A percentile compares a stretch with the other conserved stretches of the same genome.
phyloP scores from a whole-genome alignment of 2,329 filamentous ascomycete species.

The Cordyceps tenuipes region DNA sequence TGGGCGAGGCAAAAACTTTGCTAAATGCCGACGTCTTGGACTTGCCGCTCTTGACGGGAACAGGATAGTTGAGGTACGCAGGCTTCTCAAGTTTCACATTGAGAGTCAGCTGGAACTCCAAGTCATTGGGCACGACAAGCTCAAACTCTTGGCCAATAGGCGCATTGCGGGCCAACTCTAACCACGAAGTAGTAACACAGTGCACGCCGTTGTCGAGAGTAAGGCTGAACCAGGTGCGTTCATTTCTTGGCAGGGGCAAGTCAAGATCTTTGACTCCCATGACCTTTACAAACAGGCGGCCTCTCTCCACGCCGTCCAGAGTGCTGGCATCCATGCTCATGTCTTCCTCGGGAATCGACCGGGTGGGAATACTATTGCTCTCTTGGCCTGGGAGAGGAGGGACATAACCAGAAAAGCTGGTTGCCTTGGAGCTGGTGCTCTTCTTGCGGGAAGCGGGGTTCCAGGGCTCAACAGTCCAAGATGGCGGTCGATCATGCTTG shows the following conservation, averaged over 20 bases:
- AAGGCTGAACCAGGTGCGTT: slow-evolving; percentile 88
- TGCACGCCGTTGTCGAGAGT: slow-evolving; percentile 98
- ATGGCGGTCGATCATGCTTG: slow-evolving; percentile 74
- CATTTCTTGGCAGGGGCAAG: slow-evolving; percentile 79
- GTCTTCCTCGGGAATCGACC: slow-evolving; percentile 65
- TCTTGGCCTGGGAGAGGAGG: slow-evolving; percentile 84
- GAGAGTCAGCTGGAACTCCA: slow-evolving; percentile 97
- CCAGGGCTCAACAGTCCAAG: slow-evolving; percentile 97
- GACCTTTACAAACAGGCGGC: slow-evolving; percentile 95
- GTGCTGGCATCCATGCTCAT: slow-evolving; percentile 45
- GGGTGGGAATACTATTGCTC: slow-evolving; percentile 58
- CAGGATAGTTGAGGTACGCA: slow-evolving; percentile 47
- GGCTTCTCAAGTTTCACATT: slow-evolving; percentile 91
- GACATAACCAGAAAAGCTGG: slow-evolving; percentile 47
- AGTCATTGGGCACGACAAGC: slow-evolving; percentile 88
- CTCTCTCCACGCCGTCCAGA: slow-evolving; percentile 78
- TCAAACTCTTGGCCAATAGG: slow-evolving; percentile 98
- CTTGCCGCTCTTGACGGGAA: slow-evolving; percentile 54
- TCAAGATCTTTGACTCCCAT: slow-evolving; percentile 95
- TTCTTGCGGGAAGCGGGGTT: slow-evolving; percentile 68
- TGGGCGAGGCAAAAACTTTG: slow-evolving; percentile 85
- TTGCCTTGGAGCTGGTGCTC: slow-evolving; percentile 43
- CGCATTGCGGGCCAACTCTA: slow-evolving; percentile 83
- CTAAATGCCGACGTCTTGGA: slow-evolving; percentile 84
- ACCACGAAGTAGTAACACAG: slow-evolving; percentile 92